Percentiles rank a stretch among this genome's conserved stretches.
Conservation (phyloP, 148 eudicot genomes). For the Rheum nobile region DNA sequence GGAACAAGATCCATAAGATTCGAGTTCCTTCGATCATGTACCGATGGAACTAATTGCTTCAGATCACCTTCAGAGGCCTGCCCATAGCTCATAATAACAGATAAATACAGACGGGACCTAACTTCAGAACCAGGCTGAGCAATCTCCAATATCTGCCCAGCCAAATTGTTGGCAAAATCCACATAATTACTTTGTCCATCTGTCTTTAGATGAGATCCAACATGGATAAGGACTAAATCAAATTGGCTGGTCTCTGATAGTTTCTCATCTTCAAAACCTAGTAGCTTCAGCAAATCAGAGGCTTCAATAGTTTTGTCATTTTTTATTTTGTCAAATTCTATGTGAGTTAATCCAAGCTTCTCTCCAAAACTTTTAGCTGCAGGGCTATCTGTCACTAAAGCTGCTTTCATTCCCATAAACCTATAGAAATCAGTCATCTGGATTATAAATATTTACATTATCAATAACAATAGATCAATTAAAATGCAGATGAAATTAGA, state of each 20-base stretch:
- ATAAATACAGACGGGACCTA: constrained; percentile 58
- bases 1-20: constrained; percentile 40
- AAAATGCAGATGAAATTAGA: background rate
- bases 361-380: constrained; percentile 39
- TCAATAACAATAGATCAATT: background rate
- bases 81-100: constrained; percentile 76
- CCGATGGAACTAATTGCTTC: constrained; percentile 23
- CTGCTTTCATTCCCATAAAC: constrained; percentile 94
- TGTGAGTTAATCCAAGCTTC: constrained; percentile 49
- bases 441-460: background rate
- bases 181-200: constrained; percentile 19
- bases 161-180: constrained; percentile 36
- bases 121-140: constrained; percentile 44
- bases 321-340: constrained; percentile 27
- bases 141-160: constrained; percentile 45
- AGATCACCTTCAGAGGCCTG: constrained; percentile 23
- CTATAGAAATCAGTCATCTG: constrained; percentile 19
- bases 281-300: constrained; percentile 49
- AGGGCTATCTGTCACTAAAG: constrained; percentile 41
- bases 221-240: constrained; percentile 67
- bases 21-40: constrained; percentile 21
- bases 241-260: constrained; percentile 36
- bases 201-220: constrained; percentile 30
- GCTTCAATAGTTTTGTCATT: constrained; percentile 20
- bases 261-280: constrained; percentile 76